Conservation (phyloP, 1,139 yeast genomes). For the Yamadazyma blattariae region DNA sequence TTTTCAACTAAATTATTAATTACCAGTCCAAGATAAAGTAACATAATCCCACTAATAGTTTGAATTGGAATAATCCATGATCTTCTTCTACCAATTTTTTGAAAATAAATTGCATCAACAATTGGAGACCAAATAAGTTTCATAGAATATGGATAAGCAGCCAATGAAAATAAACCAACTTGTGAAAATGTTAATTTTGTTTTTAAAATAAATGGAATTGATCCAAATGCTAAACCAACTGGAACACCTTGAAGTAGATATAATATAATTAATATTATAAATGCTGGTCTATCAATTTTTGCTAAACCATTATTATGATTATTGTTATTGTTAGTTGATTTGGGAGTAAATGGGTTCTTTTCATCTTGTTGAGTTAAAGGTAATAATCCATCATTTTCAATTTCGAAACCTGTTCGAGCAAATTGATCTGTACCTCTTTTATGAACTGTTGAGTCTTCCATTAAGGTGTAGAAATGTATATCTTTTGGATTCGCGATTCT, state of each 20-base stretch:
- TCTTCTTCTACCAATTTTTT: slow-evolving; percentile 73
- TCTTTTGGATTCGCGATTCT: too few relatives aligned
- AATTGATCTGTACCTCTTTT: slow-evolving; percentile 10
- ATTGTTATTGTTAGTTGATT: slow-evolving; percentile 7
- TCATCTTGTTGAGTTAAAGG: slow-evolving; percentile 28
- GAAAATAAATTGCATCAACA: slow-evolving; percentile 80
- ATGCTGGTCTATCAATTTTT: slow-evolving; percentile 62
- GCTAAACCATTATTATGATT: slow-evolving; percentile 21
- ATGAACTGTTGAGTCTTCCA: slow-evolving; percentile 11
- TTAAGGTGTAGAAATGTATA: too few relatives aligned
- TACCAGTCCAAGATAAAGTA: slow-evolving; percentile 59
- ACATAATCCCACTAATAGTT: slow-evolving; percentile 64
- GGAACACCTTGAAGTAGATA: slow-evolving; percentile 93
- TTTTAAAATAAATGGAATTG: slow-evolving; percentile 88
- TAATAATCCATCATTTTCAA: slow-evolving; percentile 34
- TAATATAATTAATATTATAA: slow-evolving; percentile 63
- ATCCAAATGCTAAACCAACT: slow-evolving; percentile 93
- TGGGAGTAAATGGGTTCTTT: slow-evolving; percentile 13
- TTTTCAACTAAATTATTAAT: slow-evolving; percentile 56
- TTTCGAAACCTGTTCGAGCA: slow-evolving; percentile 16
- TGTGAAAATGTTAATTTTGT: slow-evolving; percentile 82
- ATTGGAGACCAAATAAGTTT: slow-evolving; percentile 94
- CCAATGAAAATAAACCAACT: slow-evolving; percentile 85
- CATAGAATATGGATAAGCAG: slow-evolving; percentile 91
- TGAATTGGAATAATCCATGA: slow-evolving; percentile 97